A percentile compares a stretch with the other conserved stretches of the same genome.
These are phyloP conservation scores for Funneliformis mosseae DNA, from an alignment of 192 early-diverging fungal genomes.

Conservation along the genomic window DNA sequence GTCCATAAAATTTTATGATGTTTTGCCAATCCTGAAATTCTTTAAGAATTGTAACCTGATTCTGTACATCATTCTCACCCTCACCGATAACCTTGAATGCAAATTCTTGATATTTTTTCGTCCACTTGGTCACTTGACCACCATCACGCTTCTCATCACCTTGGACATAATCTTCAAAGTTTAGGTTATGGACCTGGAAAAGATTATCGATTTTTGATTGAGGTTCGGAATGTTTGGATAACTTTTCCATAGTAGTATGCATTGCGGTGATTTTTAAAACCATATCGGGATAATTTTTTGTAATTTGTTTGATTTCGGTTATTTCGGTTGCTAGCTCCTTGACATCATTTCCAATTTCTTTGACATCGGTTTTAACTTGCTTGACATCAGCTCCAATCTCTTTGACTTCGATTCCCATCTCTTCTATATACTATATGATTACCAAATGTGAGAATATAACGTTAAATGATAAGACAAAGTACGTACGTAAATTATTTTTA, in stretches of 20 bases:
- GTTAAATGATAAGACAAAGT: no score
- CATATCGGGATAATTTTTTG: neutral
- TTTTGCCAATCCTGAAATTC: neutral
- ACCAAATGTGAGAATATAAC: no score
- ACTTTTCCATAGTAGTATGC: neutral
- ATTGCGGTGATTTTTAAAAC: neutral
- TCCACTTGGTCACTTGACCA: neutral
- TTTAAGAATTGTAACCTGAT: constrained; percentile 16
- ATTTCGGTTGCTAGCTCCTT: neutral
- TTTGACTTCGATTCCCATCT: neutral
- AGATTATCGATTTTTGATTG: neutral
- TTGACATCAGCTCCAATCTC: no score
- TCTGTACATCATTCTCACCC: neutral
- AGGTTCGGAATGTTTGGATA: neutral
- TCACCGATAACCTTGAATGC: neutral
- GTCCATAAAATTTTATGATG: constrained; percentile 21
- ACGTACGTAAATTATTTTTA: no score
- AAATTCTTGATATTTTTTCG: neutral
- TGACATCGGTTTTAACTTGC: no score
- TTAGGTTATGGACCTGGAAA: neutral
- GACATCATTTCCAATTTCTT: neutral
- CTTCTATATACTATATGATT: neutral
- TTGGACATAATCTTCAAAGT: neutral
- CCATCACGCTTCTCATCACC: no score
- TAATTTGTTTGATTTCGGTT: no score